Evolutionary conservation across 2,329 filamentous ascomycete genomes (phyloP).

Genomic region (Sphaerulina populicola): DNA sequence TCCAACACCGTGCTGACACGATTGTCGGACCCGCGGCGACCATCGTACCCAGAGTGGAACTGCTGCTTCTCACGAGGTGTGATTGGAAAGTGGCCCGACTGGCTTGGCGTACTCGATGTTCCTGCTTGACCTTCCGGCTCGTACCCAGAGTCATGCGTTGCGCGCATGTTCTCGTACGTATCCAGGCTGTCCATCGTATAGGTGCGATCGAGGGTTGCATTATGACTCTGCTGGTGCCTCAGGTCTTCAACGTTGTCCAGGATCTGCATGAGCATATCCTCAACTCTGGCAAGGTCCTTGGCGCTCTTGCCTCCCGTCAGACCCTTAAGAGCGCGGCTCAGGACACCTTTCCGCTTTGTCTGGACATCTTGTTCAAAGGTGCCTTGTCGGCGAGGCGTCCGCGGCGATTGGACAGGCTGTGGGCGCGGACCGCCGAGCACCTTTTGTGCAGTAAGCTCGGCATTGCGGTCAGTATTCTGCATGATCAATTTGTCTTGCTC

Average conservation of each 20-base stretch:
- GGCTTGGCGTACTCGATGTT: slow-evolving; percentile 64
- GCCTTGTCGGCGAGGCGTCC: slow-evolving; percentile 43
- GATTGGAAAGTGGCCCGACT: slow-evolving; percentile 60
- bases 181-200: slow-evolving; percentile 44
- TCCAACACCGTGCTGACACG: slow-evolving; percentile 87
- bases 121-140: slow-evolving; percentile 75
- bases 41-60: slow-evolving; percentile 45
- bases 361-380: slow-evolving; percentile 52
- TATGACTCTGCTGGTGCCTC: slow-evolving; percentile 33
- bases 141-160: slow-evolving; percentile 64
- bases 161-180: slow-evolving; percentile 63
- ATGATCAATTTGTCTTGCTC: slow-evolving; percentile 87
- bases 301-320: slow-evolving; percentile 72
- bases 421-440: slow-evolving; percentile 79
- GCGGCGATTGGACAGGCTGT: slow-evolving; percentile 58
- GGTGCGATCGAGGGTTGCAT: slow-evolving; percentile 22
- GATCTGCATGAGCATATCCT: slow-evolving; percentile 65
- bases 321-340: slow-evolving; percentile 85
- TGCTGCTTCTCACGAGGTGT: slow-evolving; percentile 29
- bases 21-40: slow-evolving; percentile 56
- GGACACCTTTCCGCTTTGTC: slow-evolving; percentile 84
- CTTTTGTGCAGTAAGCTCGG: slow-evolving; percentile 74
- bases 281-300: slow-evolving; percentile 51
- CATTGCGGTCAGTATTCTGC: slow-evolving; percentile 75
- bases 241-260: slow-evolving; percentile 77